Conservation (phyloP, 192 early-diverging fungal species). For the Coemansia sp. region DNA sequence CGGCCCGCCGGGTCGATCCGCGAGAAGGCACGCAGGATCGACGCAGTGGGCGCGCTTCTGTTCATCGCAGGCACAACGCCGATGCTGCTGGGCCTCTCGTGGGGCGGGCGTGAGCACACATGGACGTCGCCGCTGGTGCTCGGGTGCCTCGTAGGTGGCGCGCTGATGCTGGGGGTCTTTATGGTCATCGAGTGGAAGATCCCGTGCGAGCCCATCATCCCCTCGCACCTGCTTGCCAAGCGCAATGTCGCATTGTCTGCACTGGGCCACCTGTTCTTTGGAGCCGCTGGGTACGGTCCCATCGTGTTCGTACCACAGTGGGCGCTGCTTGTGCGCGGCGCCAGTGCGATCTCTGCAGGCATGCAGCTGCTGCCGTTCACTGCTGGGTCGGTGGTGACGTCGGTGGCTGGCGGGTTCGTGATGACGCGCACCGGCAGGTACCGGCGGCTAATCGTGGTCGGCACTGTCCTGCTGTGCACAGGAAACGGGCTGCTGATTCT, state of each 20-base stretch:
- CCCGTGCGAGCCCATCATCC: conserved; percentile 58
- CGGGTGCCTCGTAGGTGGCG: conserved; percentile 55
- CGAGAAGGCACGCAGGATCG: conserved; percentile 67
- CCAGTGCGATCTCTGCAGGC: conserved; percentile 72
- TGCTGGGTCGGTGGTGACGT: conserved; percentile 67
- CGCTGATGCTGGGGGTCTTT: conserved; percentile 56
- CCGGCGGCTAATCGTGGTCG: conserved; percentile 63
- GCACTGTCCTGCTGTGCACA: conserved; percentile 61
- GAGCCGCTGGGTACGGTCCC: conserved; percentile 61
- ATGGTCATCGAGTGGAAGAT: conserved; percentile 61
- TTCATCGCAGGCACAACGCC: conserved; percentile 52
- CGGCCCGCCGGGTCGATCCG: conserved; percentile 50
- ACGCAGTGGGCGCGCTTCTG: conserved; percentile 52
- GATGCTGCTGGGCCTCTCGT: conserved; percentile 60
- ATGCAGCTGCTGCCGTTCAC: conserved; percentile 73
- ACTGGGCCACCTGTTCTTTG: conserved; percentile 62
- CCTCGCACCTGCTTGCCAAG: conserved; percentile 61
- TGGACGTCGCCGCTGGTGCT: conserved; percentile 70
- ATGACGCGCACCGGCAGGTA: conserved; percentile 62
- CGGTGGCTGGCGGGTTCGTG: conserved; percentile 64
- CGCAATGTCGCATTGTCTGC: conserved; percentile 62
- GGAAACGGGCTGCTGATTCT: conserved; percentile 67
- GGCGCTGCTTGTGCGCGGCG: conserved; percentile 79
- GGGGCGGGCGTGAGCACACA: conserved; percentile 61
- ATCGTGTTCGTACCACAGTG: conserved; percentile 80